Base-by-base conservation (phyloP, 2,329 filamentous ascomycete genomes). In the Colletotrichum trifolii region DNA sequence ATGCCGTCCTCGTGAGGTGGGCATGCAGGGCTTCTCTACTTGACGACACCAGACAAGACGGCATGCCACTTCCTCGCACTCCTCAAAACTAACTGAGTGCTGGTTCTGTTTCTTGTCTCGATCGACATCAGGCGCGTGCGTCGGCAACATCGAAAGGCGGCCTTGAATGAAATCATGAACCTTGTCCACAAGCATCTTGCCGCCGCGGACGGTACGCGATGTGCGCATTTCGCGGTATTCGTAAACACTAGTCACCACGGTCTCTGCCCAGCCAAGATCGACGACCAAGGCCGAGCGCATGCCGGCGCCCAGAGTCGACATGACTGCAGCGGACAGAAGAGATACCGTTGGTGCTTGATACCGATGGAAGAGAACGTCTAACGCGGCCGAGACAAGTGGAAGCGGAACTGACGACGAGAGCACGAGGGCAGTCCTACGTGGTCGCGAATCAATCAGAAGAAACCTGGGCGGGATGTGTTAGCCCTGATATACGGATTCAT, bases 181-280 rank as follows among this genome's bases (percentile, higher is more conserved):
- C 61, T 89, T 86, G 70, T 90, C 84, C 47, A 91, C 85, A 17
- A 98, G 79, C 62, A 86, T 76, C 72, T 89, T 94, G 64, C 91
- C 93, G 39, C 88, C 94, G 69, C 96, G 85, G 12, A 92, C 83
- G 43, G 87, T 95, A 58, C 92, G 85, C 61, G 83, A 87, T 58
- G 87, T 88, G 13, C 85, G 83, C 1, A 97, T 87, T 75, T 97
- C 94, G 58, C 92, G 89, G 75, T 94, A 97, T 78, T 99, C 96
- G 73, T 94, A 98, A 7, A 98, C 85, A 6, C 90, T 91, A 0
- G 93, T 97, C 25, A 96, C 87, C 0, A 90, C 86, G 0, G 94
- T 97, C 77, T 98, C 96, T 46, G 89, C 85, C 96, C 96, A 99
- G 47, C 95, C 96, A 66, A 99, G 85, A 73, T 99, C 94, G 42